Evolutionary conservation across 768 basidiomycete species (phyloP), one percentile per base, ranked within the genome.

Genomic region (Podaxis sp.): DNA sequence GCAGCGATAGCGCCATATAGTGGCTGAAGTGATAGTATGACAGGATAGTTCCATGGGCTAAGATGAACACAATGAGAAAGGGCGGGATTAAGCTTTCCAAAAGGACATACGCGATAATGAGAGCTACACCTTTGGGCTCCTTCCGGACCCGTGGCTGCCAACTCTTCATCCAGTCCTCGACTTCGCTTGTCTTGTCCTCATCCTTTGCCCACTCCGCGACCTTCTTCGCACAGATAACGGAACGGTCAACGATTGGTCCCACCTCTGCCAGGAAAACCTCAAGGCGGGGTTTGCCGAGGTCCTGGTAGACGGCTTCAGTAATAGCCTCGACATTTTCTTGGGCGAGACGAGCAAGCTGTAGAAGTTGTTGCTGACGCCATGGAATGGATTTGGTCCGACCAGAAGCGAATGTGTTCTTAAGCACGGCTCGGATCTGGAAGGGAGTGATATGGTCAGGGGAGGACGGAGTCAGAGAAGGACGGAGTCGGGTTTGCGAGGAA

Each of bases 1-100:
- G 90, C 89, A 0, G 89, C 80, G 54, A 93, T 88, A 1, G 91
- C 91, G 3, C 90, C 90, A 55, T 82, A 77, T 22, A 88, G 74
- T 2, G 89, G 88, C 41, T 82, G 80, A 5, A 89, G 70, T 69
- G 74, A 77, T 36, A 88, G 78, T 10, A 84, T 73, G 56, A 85
- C 67, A 0, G 88, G 88, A 66, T 84, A 89, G 67, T 89, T 89
- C 86, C 87, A 89, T 2, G 87, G 87, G 17, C 87, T 88, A 13
- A 15, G 24, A 26, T 15, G 20, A 10, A 60, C 17, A 17, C 20
- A 41, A 4, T 38, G 17, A 41, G 36, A 56, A 17, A 37, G 56
- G 1, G 8, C 6, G 17, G n/a, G 10, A 2, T 13, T 24, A 10
- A n/a, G 52, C 15, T 15, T n/a, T 30, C 15, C n/a, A 36, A 44